Percentiles rank a stretch among this genome's conserved stretches.
These are phyloP conservation scores for Neonectria hederae DNA, from an alignment of 2,329 filamentous ascomycete genomes.

Conservation along the genomic window DNA sequence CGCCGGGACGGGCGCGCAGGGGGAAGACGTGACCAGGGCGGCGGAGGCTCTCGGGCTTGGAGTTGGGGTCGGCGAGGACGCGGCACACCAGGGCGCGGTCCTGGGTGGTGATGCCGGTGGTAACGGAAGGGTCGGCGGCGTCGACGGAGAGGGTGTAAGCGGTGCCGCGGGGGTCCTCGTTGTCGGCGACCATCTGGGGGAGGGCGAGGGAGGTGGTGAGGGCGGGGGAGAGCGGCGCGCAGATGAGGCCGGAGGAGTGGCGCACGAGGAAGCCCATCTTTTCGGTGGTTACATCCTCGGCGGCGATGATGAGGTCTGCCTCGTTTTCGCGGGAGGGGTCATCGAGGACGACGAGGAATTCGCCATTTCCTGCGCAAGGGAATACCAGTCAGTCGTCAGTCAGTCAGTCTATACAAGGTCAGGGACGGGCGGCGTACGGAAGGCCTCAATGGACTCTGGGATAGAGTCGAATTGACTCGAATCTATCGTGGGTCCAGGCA, in stretches of 20 bases:
- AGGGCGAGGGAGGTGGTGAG: constrained; percentile 78
- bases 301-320: constrained; percentile 96
- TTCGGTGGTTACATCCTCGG: constrained; percentile 80
- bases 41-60: constrained; percentile 71
- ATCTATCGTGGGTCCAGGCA: constrained; percentile 63
- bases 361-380: constrained; percentile 69
- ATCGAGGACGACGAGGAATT: constrained; percentile 97
- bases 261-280: constrained; percentile 98
- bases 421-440: constrained; percentile 60
- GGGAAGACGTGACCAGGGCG: constrained; percentile 92
- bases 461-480: constrained; percentile 70
- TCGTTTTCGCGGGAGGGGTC: constrained; percentile 94
- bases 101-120: constrained; percentile 89
- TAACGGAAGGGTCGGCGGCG: constrained; percentile 74
- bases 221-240: constrained; percentile 79
- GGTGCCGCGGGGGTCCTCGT: constrained; percentile 86
- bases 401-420: neutral
- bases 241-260: constrained; percentile 89
- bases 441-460: constrained; percentile 70
- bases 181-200: constrained; percentile 83
- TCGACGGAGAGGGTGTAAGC: constrained; percentile 95
- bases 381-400: neutral
- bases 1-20: constrained; percentile 79
- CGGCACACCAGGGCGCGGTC: constrained; percentile 87
- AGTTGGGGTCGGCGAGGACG: constrained; percentile 74